phyloP scores from a whole-genome alignment of 345 rosid species.

The Pseudoturritis turrita region DNA sequence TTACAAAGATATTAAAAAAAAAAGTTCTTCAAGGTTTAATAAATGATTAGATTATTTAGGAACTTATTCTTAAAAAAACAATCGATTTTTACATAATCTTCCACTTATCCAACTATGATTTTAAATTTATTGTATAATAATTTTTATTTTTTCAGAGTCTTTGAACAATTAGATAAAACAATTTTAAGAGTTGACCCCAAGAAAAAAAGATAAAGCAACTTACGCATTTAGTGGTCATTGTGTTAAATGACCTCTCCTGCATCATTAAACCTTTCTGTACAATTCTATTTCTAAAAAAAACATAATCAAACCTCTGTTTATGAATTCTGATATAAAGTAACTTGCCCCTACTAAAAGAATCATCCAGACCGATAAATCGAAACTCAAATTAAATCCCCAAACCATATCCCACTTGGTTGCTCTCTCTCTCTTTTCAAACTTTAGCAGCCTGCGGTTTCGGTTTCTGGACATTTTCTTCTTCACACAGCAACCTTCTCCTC shows the following conservation, averaged over 20 bases:
- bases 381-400: background rate
- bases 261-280: background rate
- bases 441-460: conserved; percentile 32
- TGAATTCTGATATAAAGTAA: background rate
- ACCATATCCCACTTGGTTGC: background rate
- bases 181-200: conserved; percentile 12
- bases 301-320: background rate
- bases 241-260: conserved; percentile 3
- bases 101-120: background rate
- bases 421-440: conserved; percentile 14
- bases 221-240: conserved; percentile 1
- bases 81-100: background rate
- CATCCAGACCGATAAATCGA: background rate
- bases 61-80: too few relatives aligned
- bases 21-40: too few relatives aligned
- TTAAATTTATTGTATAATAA: background rate
- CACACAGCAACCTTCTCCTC: conserved; percentile 54
- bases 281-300: background rate
- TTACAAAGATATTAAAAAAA: too few relatives aligned
- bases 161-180: background rate
- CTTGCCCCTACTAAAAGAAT: conserved; percentile 3
- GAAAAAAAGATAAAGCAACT: background rate
- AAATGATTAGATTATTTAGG: too few relatives aligned
- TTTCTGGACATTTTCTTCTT: conserved; percentile 48
- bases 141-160: background rate